Conservation (phyloP, 768 basidiomycete species). For the Hortiboletus campestris region DNA sequence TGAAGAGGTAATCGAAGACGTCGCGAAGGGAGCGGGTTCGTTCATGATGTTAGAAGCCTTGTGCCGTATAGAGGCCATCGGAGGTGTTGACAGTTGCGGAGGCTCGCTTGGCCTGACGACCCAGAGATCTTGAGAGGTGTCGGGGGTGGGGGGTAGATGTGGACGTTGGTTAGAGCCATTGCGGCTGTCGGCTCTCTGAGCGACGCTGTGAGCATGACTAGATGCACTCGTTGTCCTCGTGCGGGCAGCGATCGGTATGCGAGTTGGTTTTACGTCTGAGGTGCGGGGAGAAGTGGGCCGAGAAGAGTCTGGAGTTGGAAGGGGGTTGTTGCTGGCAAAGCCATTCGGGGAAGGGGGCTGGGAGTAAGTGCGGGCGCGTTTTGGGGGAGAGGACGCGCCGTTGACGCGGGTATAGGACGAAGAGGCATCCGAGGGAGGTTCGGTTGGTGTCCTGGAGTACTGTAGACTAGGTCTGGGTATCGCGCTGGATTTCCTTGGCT, state of each 20-base stretch:
- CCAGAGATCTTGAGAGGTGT: constrained; percentile 31
- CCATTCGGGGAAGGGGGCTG: constrained; percentile 42
- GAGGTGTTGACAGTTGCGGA: constrained; percentile 31
- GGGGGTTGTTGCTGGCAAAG: constrained; percentile 27
- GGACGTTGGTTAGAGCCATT: constrained; percentile 29
- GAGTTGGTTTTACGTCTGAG: constrained; percentile 41
- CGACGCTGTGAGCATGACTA: constrained; percentile 35
- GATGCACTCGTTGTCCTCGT: constrained; percentile 41
- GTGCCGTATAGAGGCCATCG: constrained; percentile 36
- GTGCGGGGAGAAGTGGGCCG: constrained; percentile 47
- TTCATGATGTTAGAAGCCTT: constrained; percentile 52
- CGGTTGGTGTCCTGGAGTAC: constrained; percentile 32
- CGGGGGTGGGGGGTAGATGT: constrained; percentile 27
- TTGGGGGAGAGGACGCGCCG: constrained; percentile 34
- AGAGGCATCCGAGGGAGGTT: constrained; percentile 23
- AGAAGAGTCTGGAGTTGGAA: constrained; percentile 37
- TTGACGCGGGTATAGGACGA: constrained; percentile 27
- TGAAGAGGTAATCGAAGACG: constrained; percentile 45
- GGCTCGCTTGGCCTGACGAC: constrained; percentile 29
- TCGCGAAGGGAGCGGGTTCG: constrained; percentile 61
- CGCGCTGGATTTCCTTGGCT: constrained; percentile 39
- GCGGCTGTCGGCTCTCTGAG: constrained; percentile 37
- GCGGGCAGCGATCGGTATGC: constrained; percentile 47
- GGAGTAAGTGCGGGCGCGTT: constrained; percentile 64
- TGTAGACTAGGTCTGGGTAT: constrained; percentile 49